Evolutionary conservation across 805 yeast genomes (phyloP).

Genomic region (Starmerella cellae): DNA sequence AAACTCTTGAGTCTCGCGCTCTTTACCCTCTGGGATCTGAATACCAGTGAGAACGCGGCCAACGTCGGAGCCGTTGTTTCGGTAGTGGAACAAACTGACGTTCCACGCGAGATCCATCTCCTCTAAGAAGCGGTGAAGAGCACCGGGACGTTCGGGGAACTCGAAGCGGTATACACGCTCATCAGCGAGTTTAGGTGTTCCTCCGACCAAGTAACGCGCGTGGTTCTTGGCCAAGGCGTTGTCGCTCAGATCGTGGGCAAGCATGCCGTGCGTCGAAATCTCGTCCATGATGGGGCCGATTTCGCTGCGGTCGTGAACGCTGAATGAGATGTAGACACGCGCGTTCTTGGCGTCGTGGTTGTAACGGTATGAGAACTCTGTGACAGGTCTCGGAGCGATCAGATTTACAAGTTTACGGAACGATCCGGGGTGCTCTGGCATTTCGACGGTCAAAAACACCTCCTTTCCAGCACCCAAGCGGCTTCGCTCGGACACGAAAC

Average conservation of each 20-base stretch:
- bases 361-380: conserved; percentile 87
- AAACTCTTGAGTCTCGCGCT: conserved; percentile 51
- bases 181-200: conserved; percentile 55
- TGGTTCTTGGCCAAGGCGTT: conserved; percentile 94
- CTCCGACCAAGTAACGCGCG: conserved; percentile 93
- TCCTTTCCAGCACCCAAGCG: conserved; percentile 97
- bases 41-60: conserved; percentile 88
- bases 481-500: conserved; percentile 95
- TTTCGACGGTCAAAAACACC: conserved; percentile 76
- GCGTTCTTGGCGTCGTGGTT: conserved; percentile 39
- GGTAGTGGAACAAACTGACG: conserved; percentile 84
- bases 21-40: conserved; percentile 61
- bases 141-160: conserved; percentile 97
- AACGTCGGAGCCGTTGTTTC: conserved; percentile 92
- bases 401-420: conserved; percentile 63
- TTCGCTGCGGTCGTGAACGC: conserved; percentile 64
- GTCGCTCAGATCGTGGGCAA: conserved; percentile 72
- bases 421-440: conserved; percentile 89
- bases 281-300: conserved; percentile 47
- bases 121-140: conserved; percentile 65
- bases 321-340: conserved; percentile 75
- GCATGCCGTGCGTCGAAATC: conserved; percentile 51
- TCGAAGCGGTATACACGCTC: conserved; percentile 77
- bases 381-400: conserved; percentile 76
- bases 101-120: conserved; percentile 73